These are phyloP conservation scores for Fragosphaeria purpurea DNA, from an alignment of 2,329 filamentous ascomycete species.

Conservation along the genomic window DNA sequence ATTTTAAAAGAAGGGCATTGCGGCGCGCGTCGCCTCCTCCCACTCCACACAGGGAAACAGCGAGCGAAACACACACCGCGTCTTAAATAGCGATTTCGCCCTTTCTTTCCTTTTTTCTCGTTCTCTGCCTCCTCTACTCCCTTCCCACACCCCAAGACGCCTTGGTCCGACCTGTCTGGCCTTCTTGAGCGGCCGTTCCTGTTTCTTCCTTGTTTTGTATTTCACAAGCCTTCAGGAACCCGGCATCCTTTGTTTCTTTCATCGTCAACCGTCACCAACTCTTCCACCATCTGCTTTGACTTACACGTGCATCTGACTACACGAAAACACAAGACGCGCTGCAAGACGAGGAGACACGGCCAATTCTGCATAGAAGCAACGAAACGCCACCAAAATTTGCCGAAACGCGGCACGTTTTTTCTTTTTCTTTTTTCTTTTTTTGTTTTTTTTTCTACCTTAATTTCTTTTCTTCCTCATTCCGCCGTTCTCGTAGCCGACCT, in stretches of 20 bases:
- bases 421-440: background rate
- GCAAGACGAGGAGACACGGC: background rate
- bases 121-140: constrained; percentile 1
- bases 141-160: background rate
- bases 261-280: background rate
- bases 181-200: constrained; percentile 4
- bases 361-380: background rate
- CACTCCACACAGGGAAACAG: constrained; percentile 12
- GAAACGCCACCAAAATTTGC: no score
- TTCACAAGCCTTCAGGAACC: background rate
- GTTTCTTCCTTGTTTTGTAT: background rate
- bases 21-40: constrained; percentile 12
- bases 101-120: constrained; percentile 6
- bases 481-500: no score
- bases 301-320: no score
- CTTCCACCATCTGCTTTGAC: background rate
- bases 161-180: background rate
- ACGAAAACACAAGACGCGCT: background rate
- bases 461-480: background rate
- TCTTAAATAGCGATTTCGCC: constrained; percentile 13
- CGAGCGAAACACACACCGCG: constrained; percentile 9
- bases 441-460: background rate
- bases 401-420: background rate
- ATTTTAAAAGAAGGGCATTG: background rate
- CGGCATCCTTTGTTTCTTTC: background rate